A percentile compares a stretch with the other conserved stretches of the same genome.
phyloP scores from a whole-genome alignment of 768 basidiomycete genomes.

The Kwoniella heveanensis region DNA sequence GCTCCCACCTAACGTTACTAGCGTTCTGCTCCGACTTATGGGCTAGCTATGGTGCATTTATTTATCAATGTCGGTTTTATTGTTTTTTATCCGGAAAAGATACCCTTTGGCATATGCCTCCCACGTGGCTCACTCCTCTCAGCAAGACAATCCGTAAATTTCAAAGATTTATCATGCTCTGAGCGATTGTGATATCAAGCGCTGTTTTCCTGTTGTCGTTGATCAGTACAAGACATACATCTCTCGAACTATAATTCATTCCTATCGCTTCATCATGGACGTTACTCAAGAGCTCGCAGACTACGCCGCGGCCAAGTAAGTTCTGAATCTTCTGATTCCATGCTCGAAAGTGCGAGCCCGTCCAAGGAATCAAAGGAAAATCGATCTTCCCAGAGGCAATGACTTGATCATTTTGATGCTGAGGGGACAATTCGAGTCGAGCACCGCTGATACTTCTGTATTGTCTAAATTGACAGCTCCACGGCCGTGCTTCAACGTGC shows the following conservation, averaged over 20 bases:
- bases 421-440: too few species aligned
- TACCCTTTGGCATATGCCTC: too few species aligned
- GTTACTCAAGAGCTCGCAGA: slow-evolving; percentile 76
- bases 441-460: slow-evolving; percentile 19
- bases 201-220: not conserved
- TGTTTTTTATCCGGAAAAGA: too few species aligned
- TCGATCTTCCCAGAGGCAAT: too few species aligned
- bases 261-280: slow-evolving; percentile 65
- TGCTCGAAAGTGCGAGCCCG: too few species aligned
- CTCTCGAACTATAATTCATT: not conserved
- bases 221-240: not conserved
- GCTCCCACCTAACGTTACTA: not conserved
- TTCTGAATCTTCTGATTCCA: too few species aligned
- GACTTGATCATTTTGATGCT: too few species aligned
- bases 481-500: slow-evolving; percentile 34
- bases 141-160: too few species aligned
- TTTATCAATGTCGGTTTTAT: slow-evolving; percentile 14
- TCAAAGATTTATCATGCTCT: too few species aligned
- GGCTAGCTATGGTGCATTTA: not conserved
- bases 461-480: slow-evolving; percentile 27
- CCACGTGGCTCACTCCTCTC: too few species aligned
- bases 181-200: too few species aligned
- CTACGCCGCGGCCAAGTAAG: slow-evolving; percentile 72
- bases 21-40: slow-evolving; percentile 21
- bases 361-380: too few species aligned